Percentiles rank a stretch among this genome's conserved stretches.
Evolutionary conservation across 2,329 filamentous ascomycete species (phyloP).

Genomic region (Ustilaginoidea virens): DNA sequence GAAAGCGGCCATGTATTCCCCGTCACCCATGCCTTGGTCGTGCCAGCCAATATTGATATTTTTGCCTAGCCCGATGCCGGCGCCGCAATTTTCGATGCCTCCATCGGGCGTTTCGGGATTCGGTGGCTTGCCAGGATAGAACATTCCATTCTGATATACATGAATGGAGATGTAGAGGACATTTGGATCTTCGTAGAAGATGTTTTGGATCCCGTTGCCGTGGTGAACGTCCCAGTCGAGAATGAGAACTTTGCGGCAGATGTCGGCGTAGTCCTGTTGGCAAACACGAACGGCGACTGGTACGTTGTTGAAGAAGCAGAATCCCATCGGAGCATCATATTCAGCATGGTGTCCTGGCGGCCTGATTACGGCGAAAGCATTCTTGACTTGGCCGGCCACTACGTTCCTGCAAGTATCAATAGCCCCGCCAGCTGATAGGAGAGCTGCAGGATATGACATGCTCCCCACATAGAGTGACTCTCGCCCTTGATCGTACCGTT

Average conservation of each 20-base stretch:
- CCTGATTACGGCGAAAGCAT: conserved; percentile 87
- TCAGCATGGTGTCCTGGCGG: conserved; percentile 95
- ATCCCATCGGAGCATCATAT: conserved; percentile 71
- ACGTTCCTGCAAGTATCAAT: conserved; percentile 96
- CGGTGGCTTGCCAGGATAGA: conserved; percentile 62
- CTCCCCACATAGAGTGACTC: conserved; percentile 75
- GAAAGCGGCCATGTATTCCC: conserved; percentile 92
- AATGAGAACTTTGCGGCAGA: conserved; percentile 78
- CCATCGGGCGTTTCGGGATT: conserved; percentile 43
- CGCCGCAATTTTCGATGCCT: conserved; percentile 43
- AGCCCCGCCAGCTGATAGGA: conserved; percentile 77
- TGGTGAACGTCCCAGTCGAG: conserved; percentile 79
- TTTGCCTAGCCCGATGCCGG: conserved; percentile 37
- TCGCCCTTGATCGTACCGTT: conserved; percentile 42
- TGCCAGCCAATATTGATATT: conserved; percentile 56
- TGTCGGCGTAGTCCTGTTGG: conserved; percentile 62
- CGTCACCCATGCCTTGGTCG: conserved; percentile 75
- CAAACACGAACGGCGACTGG: conserved; percentile 83
- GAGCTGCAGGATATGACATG: conserved; percentile 65
- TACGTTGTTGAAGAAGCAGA: conserved; percentile 97
- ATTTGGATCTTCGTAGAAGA: conserved; percentile 89
- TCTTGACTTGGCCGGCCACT: conserved; percentile 68
- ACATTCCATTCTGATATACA: conserved; percentile 67
- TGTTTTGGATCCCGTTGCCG: conserved; percentile 89
- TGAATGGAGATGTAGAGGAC: conserved; percentile 92